phyloP scores from a whole-genome alignment of 306 rosid genomes.

The Sesbania bispinosa region DNA sequence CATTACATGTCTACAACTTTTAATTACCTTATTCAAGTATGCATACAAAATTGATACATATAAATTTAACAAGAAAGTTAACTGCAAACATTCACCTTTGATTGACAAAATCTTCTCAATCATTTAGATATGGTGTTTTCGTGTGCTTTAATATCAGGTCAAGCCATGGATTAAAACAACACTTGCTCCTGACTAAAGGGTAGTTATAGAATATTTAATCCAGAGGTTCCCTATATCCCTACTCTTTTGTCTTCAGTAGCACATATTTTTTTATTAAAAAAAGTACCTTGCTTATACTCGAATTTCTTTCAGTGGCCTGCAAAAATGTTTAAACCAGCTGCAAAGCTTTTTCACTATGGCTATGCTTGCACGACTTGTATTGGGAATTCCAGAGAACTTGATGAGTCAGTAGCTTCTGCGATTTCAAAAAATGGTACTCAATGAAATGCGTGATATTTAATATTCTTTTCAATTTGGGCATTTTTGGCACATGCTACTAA shows the following conservation, averaged over 20 bases:
- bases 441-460: not conserved
- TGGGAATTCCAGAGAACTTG: conserved; percentile 49
- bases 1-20: too few species aligned
- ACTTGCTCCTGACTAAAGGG: conserved; percentile 42
- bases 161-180: conserved; percentile 43
- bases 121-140: not conserved
- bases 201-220: conserved; percentile 32
- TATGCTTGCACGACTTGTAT: conserved; percentile 55
- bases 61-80: not conserved
- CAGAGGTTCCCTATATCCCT: conserved; percentile 20
- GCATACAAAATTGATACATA: too few species aligned
- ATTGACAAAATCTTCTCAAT: not conserved
- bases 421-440: conserved; percentile 25
- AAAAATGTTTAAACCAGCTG: conserved; percentile 21
- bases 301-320: conserved; percentile 28
- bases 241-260: not conserved
- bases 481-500: not conserved
- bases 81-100: not conserved
- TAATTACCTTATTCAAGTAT: too few species aligned
- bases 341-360: conserved; percentile 34
- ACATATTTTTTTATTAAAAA: not conserved
- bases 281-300: not conserved
- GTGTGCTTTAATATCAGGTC: conserved; percentile 22
- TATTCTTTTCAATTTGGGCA: not conserved
- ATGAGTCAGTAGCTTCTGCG: conserved; percentile 38